Conservation (phyloP, 2,329 filamentous ascomycete genomes). For the Metarhizium humberi region DNA sequence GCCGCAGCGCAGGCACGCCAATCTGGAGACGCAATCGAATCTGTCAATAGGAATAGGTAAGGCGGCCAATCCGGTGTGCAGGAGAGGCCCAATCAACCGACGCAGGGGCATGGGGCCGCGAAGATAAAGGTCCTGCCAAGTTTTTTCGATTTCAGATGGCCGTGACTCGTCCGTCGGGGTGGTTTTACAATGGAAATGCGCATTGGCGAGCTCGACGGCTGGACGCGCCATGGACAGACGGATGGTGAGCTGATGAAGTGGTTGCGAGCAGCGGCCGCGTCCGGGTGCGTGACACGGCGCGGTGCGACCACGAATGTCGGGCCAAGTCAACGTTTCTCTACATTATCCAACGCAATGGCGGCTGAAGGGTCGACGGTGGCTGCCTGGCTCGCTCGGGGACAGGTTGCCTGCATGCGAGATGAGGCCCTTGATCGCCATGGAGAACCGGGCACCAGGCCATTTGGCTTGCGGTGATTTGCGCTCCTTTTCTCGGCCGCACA, state of each 20-base stretch:
- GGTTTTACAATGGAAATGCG: not conserved
- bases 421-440: not conserved
- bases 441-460: not conserved
- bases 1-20: not conserved
- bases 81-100: not conserved
- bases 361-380: not conserved
- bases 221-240: too few species aligned
- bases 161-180: not conserved
- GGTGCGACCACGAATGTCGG: not conserved
- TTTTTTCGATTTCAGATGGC: not conserved
- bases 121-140: not conserved
- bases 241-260: not conserved
- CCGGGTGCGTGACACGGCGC: not conserved
- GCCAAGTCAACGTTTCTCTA: not conserved
- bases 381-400: not conserved
- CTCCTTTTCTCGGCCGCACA: not conserved
- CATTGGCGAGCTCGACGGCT: not conserved
- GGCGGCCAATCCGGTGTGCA: not conserved
- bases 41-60: conserved; percentile 2
- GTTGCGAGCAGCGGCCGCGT: not conserved
- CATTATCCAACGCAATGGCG: not conserved
- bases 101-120: not conserved
- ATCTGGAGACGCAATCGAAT: conserved; percentile 6
- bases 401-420: not conserved
- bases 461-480: not conserved